Evolutionary conservation across 148 eudicot species (phyloP).

Genomic region (Suaeda aralocaspica): DNA sequence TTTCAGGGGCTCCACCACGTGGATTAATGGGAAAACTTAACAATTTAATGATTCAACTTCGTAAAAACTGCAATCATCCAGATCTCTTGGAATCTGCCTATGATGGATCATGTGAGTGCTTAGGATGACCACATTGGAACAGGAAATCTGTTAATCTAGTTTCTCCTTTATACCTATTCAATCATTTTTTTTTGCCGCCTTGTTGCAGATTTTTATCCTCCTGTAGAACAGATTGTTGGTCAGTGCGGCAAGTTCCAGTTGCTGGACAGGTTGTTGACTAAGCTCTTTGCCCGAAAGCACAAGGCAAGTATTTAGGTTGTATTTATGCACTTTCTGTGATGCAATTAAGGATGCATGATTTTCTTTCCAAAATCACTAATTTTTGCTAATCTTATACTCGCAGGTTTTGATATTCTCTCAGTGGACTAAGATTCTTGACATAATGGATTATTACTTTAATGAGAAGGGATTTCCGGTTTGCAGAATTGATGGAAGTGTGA

Average conservation of each 20-base stretch:
- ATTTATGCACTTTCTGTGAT: background rate
- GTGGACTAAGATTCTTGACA: constrained; percentile 87
- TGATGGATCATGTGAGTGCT: constrained; percentile 74
- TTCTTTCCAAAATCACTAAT: background rate
- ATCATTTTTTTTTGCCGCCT: background rate
- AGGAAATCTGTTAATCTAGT: background rate
- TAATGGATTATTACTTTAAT: constrained; percentile 83
- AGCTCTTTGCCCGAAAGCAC: constrained; percentile 73
- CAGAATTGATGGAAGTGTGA: constrained; percentile 92
- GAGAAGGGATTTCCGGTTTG: constrained; percentile 80
- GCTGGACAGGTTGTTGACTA: constrained; percentile 66
- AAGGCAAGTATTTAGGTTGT: constrained; percentile 45
- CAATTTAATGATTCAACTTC: constrained; percentile 88
- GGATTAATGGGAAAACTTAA: constrained; percentile 72
- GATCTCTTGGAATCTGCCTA: constrained; percentile 81
- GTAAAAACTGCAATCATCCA: constrained; percentile 97
- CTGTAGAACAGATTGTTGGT: constrained; percentile 76
- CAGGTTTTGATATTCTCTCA: constrained; percentile 96
- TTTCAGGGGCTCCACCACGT: constrained; percentile 64
- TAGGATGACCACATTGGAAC: background rate
- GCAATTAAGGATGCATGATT: background rate
- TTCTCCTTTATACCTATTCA: background rate
- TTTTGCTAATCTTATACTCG: background rate
- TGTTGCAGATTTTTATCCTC: constrained; percentile 69
- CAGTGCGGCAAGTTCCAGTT: constrained; percentile 91